Conservation (phyloP, 768 basidiomycete genomes). For the Xanthoconium stramineum region DNA sequence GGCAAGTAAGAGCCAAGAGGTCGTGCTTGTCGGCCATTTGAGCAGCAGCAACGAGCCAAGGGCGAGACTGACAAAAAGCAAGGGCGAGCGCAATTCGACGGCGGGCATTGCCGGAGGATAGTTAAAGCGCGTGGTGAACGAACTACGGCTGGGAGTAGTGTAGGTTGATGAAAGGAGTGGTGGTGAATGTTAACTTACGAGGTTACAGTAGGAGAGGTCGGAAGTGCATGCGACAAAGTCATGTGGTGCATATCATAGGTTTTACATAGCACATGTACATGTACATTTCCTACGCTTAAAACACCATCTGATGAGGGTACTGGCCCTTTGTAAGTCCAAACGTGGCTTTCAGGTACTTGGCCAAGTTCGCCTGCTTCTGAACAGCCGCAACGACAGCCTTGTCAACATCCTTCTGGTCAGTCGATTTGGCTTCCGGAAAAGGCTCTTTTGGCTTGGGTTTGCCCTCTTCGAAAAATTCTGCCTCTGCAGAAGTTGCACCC, state of each 20-base stretch:
- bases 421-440: conserved; percentile 81
- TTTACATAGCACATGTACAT: conserved; percentile 19
- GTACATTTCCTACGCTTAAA: conserved; percentile 46
- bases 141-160: background rate
- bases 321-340: conserved; percentile 97
- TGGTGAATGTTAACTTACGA: background rate
- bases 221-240: conserved; percentile 11
- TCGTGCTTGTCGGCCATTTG: conserved; percentile 20
- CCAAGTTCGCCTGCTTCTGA: conserved; percentile 87
- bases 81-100: background rate
- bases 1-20: conserved; percentile 41
- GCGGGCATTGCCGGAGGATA: conserved; percentile 6
- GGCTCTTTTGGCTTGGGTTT: conserved; percentile 87
- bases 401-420: conserved; percentile 90
- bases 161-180: conserved; percentile 1
- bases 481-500: conserved; percentile 79
- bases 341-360: conserved; percentile 88
- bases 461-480: conserved; percentile 95
- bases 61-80: conserved; percentile 14
- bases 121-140: conserved; percentile 1
- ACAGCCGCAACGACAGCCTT: conserved; percentile 74
- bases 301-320: conserved; percentile 91
- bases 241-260: conserved; percentile 25
- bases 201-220: background rate
- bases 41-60: conserved; percentile 11